Evolutionary conservation across 2,329 filamentous ascomycete genomes (phyloP).

Genomic region (Pseudocercospora macadamiae): DNA sequence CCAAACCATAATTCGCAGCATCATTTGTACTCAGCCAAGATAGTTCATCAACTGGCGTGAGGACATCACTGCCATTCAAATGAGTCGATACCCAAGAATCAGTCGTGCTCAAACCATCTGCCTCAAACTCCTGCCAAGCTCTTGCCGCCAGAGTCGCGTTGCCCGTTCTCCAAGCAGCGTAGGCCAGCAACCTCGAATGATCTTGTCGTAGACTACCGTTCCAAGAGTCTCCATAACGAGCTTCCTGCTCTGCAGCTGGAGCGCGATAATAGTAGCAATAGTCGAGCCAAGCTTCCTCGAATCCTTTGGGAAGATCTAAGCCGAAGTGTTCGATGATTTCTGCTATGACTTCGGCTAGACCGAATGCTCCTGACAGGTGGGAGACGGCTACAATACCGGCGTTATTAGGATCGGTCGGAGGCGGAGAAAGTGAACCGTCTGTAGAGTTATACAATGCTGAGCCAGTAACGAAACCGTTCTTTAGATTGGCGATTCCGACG

Average conservation of each 20-base stretch:
- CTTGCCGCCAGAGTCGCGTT: constrained; percentile 54
- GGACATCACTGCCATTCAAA: constrained; percentile 49
- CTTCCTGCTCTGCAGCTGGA: constrained; percentile 52
- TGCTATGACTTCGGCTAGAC: constrained; percentile 60
- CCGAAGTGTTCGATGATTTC: constrained; percentile 57
- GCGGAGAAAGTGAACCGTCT: constrained; percentile 56
- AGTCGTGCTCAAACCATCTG: constrained; percentile 44
- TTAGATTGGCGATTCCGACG: constrained; percentile 57
- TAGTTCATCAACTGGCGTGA: constrained; percentile 58
- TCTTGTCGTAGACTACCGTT: constrained; percentile 56
- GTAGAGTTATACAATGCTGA: constrained; percentile 56
- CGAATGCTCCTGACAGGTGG: constrained; percentile 62
- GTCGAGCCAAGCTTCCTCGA: constrained; percentile 60
- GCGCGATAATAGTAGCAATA: constrained; percentile 64
- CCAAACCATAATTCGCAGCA: constrained; percentile 60
- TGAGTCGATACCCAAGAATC: constrained; percentile 43
- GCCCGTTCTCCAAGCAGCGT: constrained; percentile 48
- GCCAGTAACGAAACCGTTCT: constrained; percentile 63
- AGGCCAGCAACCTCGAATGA: constrained; percentile 62
- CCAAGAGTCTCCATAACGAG: constrained; percentile 57
- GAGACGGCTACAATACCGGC: constrained; percentile 56
- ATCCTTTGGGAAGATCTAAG: constrained; percentile 51
- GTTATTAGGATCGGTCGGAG: constrained; percentile 57
- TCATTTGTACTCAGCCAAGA: constrained; percentile 62
- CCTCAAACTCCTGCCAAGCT: constrained; percentile 59